Base-by-base conservation (phyloP, 2,329 filamentous ascomycete species). In the Aspergillus fumigatiaffinis region DNA sequence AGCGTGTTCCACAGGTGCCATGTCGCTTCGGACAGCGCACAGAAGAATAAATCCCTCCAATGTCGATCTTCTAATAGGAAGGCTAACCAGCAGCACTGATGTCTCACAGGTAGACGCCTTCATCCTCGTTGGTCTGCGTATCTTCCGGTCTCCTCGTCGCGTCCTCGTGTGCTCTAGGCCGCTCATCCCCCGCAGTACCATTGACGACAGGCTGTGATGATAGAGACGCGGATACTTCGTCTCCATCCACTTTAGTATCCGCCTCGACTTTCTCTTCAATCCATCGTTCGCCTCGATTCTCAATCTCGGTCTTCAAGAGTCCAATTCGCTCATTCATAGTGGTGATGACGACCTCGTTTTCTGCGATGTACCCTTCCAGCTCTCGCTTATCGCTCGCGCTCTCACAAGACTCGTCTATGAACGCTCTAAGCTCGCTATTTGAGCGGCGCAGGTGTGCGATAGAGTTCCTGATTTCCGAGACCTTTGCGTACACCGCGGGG, bases 401-500 rank as follows among this genome's bases (percentile, higher is more conserved):
- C 41, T 85, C 82, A 49, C 69, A 71, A 52, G 67, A 68, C 42
- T 87, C 72, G 29, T 66, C 57, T 25, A 79, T 66, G 64, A 80
- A 86, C 5, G 78, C 75, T 51, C 80, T 74, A 52, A 87, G 78
- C 64, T 86, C 80, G 44, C 71, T 69, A 68, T 87, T 87, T 12
- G 82, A 85, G 50, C 76, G 76, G 48, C 79, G 73, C 28, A 88
- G 80, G 64, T 87, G 85, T 2, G 75, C 69, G 65, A 87, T 82
- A 57, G 79, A 82, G 74, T 87, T 87, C 47, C 75, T 76, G 9
- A 88, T 76, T 66, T 88, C 85, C 56, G 80, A 77, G 56, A 81
- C 81, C 77, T 87, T 87, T 67, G 78, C 75, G 74, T 86, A 84
- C 28, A 88, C 74, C 21, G 81, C 78, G 58, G 82, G 79, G 62